Percentiles rank a stretch among this genome's conserved stretches.
phyloP scores from a whole-genome alignment of 2,329 filamentous ascomycete species.

The Talaromyces pinophilus region DNA sequence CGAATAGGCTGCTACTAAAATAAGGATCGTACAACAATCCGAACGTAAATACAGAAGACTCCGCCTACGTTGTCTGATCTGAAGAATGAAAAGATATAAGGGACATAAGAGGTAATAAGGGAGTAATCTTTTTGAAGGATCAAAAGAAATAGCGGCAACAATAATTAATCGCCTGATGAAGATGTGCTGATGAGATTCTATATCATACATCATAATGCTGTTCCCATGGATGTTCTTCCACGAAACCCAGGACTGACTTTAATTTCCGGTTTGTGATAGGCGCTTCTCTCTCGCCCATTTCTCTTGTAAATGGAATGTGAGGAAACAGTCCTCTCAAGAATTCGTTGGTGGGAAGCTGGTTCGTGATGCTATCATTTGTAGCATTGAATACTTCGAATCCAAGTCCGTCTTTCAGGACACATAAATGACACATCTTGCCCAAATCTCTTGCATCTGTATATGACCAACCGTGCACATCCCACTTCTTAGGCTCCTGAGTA shows the following conservation, averaged over 20 bases:
- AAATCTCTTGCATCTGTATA: slow-evolving; percentile 65
- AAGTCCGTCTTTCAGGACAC: slow-evolving; percentile 55
- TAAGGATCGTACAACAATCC: too few relatives aligned
- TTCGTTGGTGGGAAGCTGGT: slow-evolving; percentile 52
- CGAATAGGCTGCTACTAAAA: too few relatives aligned
- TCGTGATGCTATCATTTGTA: slow-evolving; percentile 63
- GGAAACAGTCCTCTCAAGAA: slow-evolving; percentile 56
- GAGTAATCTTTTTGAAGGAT: too few relatives aligned
- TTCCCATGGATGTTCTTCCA: slow-evolving; percentile 59
- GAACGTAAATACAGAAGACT: too few relatives aligned
- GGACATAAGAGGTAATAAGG: too few relatives aligned
- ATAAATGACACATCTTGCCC: slow-evolving; percentile 61
- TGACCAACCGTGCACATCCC: slow-evolving; percentile 62
- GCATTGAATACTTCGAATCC: slow-evolving; percentile 67
- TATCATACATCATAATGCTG: too few relatives aligned
- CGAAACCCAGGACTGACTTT: slow-evolving; percentile 59
- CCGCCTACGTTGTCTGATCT: too few relatives aligned
- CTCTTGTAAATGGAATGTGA: slow-evolving; percentile 53
- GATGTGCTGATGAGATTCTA: too few relatives aligned
- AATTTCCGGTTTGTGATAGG: slow-evolving; percentile 64
- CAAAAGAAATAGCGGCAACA: too few relatives aligned
- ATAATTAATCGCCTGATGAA: too few relatives aligned
- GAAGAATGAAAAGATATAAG: too few relatives aligned
- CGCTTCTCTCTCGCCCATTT: slow-evolving; percentile 61
- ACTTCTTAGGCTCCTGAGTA: slow-evolving; percentile 52